Evolutionary conservation across 2,329 filamentous ascomycete genomes (phyloP).

Genomic region (Ciborinia camelliae): DNA sequence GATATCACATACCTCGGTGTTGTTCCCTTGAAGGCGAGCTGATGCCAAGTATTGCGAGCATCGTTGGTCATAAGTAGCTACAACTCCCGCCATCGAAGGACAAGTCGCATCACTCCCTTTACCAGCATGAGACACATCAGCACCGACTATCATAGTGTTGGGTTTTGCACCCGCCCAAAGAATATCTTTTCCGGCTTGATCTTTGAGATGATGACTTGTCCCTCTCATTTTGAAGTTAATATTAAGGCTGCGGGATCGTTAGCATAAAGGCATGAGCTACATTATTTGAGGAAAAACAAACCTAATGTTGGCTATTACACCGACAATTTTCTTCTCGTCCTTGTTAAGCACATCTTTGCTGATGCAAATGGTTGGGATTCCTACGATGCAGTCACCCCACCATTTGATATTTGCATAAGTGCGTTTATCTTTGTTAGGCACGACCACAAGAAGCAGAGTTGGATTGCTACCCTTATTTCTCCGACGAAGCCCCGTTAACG

Average conservation of each 20-base stretch:
- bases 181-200: constrained; percentile 39
- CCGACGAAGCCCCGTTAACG: not conserved
- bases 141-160: constrained; percentile 78
- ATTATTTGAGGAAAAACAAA: not conserved
- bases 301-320: not conserved
- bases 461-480: not conserved
- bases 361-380: constrained; percentile 22
- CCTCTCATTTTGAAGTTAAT: constrained; percentile 74
- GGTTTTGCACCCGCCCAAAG: constrained; percentile 47
- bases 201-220: constrained; percentile 59
- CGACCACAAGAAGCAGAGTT: not conserved
- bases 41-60: constrained; percentile 73
- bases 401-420: constrained; percentile 21
- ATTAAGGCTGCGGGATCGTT: constrained; percentile 51
- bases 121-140: constrained; percentile 84
- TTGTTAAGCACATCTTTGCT: not conserved
- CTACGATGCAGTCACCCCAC: constrained; percentile 22
- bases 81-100: constrained; percentile 75
- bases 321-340: rapidly evolving
- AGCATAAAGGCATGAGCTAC: not conserved
- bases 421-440: not conserved
- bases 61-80: constrained; percentile 64
- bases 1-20: constrained; percentile 59
- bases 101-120: constrained; percentile 51
- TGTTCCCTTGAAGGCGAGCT: constrained; percentile 69